Conservation (phyloP, 805 yeast genomes). For the Pichia gijzeniarum region DNA sequence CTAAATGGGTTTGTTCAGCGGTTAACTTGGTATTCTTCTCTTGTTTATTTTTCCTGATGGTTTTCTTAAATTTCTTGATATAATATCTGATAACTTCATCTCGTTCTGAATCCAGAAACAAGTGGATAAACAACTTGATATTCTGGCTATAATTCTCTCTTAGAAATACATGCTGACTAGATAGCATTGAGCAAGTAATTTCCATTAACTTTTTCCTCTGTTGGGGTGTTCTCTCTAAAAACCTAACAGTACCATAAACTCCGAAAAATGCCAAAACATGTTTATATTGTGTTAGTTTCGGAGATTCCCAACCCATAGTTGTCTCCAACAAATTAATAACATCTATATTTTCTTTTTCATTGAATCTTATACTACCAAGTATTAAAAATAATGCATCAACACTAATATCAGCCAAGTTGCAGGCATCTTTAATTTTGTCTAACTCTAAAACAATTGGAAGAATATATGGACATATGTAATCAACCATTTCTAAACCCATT, state of each 20-base stretch:
- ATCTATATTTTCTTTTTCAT: slow-evolving; percentile 35
- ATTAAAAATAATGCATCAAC: slow-evolving; percentile 43
- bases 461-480: slow-evolving; percentile 44
- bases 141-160: slow-evolving; percentile 67
- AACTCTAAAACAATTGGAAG: slow-evolving; percentile 65
- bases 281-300: slow-evolving; percentile 55
- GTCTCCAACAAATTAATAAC: slow-evolving; percentile 39
- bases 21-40: slow-evolving; percentile 31
- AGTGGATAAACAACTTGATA: slow-evolving; percentile 75
- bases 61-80: slow-evolving; percentile 38
- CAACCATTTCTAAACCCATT: slow-evolving; percentile 45
- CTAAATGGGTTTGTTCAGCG: slow-evolving; percentile 36
- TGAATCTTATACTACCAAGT: slow-evolving; percentile 43
- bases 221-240: slow-evolving; percentile 42
- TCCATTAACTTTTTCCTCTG: slow-evolving; percentile 47
- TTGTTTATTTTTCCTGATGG: slow-evolving; percentile 32
- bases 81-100: slow-evolving; percentile 37
- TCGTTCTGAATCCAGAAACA: slow-evolving; percentile 42
- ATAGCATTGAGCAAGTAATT: slow-evolving; percentile 46
- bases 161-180: slow-evolving; percentile 64
- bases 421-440: slow-evolving; percentile 69
- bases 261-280: slow-evolving; percentile 66
- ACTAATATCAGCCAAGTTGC: slow-evolving; percentile 57
- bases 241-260: slow-evolving; percentile 62
- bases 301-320: slow-evolving; percentile 31